Percentiles rank a stretch among this genome's conserved stretches.
Evolutionary conservation across 495 filamentous ascomycete genomes (phyloP).

Genomic region (Tuber brumale): DNA sequence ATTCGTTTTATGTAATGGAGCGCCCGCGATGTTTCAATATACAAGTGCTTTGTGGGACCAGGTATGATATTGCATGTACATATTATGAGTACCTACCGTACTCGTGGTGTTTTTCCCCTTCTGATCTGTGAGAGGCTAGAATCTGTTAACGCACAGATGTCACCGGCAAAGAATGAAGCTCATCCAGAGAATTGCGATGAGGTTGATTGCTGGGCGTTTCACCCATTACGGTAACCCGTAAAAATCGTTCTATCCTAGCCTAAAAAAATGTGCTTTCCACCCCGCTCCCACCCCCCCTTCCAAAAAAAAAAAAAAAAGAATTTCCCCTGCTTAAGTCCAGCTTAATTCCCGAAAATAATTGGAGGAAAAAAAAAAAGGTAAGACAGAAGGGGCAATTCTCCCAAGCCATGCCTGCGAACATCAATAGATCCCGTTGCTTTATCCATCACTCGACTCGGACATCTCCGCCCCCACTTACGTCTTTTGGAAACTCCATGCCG

Average conservation of each 20-base stretch:
- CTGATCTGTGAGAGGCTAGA: not conserved
- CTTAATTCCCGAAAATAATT: not conserved
- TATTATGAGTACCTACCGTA: not conserved
- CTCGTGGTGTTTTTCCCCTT: not conserved
- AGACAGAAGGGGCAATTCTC: not conserved
- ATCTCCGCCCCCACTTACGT: conserved; percentile 10
- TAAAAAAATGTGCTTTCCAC: not conserved
- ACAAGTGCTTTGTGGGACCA: conserved; percentile 1
- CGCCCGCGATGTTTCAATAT: not conserved
- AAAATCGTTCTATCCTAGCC: not conserved
- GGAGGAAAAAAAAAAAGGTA: not conserved
- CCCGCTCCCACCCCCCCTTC: not conserved
- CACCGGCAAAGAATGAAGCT: not conserved
- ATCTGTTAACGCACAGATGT: not conserved
- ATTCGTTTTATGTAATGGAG: conserved; percentile 6
- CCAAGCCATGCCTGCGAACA: not conserved
- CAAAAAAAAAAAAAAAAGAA: not conserved
- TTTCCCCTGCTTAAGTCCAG: not conserved
- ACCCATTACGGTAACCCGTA: conserved; percentile 1
- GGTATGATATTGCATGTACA: not conserved
- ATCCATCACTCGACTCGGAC: conserved; percentile 3
- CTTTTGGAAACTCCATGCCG: conserved; percentile 8
- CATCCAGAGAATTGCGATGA: not conserved
- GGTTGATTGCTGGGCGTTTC: not conserved
- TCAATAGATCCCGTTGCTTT: not conserved